Base-by-base conservation (phyloP, 352 stramenopile genomes). In the Phytophthora brassicae region DNA sequence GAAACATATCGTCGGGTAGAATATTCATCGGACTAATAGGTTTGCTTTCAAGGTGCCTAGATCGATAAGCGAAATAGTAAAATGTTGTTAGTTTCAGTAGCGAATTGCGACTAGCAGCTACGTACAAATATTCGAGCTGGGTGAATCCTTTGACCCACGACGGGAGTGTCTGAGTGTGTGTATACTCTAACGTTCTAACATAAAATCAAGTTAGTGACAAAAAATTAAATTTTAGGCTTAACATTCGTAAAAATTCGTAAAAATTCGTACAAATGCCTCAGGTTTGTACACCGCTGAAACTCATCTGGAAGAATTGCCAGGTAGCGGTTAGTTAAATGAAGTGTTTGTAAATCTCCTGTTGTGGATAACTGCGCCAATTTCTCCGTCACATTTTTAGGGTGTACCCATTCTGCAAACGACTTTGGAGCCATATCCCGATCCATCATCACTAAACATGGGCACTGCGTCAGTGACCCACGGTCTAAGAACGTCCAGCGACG, bases 371-470 rank as follows among this genome's bases (percentile, higher is more conserved):
- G 44, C 6, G 47, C 42, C 1, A 81, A 41, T 51, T 71, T 73
- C 0, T 81, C 53, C 0, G 59, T 79, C 39, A 70, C 46, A 20
- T 77, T 68, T 0, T 14, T 56, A 4, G 75, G 71, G 0, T 51
- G n/a, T n/a, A n/a, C 19, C 74, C 76, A 86, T 9, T 68, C 59
- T 6, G 68, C 64, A 19, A 53, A 77, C 9, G 46, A 68, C 5
- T 46, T 64, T 2, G 54, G 51, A 0, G 50, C 67, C 2, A 53
- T 44, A 20, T 75, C 41, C 14, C 52, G 44, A 46, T 81, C 71
- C 35, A 83, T 77, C 38, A 76, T 60, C 2, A 71, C 59, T 2
- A 86, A 42, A 20, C 77, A 86, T 7, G 72, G 74, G 20, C 74
- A 84, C 6, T 80, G 59, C 0, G 38, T 58, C 19, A 67, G 28